Evolutionary conservation across 179 eudicot genomes (phyloP).

Genomic region (Pouteria campechiana): DNA sequence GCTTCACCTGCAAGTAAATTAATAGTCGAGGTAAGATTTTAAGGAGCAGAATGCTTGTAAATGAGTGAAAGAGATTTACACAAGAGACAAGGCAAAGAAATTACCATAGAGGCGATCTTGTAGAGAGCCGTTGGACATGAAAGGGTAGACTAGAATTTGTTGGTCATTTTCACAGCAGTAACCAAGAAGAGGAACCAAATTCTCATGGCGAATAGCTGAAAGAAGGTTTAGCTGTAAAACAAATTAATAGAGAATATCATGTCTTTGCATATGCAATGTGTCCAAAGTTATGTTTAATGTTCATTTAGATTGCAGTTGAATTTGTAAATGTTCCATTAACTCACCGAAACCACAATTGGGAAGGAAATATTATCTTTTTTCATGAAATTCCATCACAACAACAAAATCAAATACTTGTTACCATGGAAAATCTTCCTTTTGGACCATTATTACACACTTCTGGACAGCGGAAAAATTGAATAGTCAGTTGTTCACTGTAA

Average conservation of each 20-base stretch:
- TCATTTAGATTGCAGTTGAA: no score
- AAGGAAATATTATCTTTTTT: no score
- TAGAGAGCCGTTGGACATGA: slow-evolving; percentile 52
- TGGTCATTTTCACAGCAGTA: slow-evolving; percentile 50
- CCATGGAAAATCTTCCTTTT: no score
- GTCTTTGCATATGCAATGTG: no score
- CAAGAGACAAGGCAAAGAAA: background rate
- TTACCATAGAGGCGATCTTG: slow-evolving; percentile 52
- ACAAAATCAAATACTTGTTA: no score
- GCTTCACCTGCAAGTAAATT: slow-evolving; percentile 48
- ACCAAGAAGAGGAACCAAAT: slow-evolving; percentile 46
- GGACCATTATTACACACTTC: no score
- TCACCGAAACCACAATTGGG: no score
- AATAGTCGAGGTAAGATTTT: background rate
- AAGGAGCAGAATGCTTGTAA: background rate
- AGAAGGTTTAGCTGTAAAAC: slow-evolving; percentile 35
- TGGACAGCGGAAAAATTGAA: no score
- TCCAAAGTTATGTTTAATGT: no score
- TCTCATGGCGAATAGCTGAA: slow-evolving; percentile 41
- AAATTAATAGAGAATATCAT: slow-evolving; percentile 1
- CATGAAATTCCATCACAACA: no score
- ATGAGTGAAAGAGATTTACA: background rate
- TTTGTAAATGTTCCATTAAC: no score
- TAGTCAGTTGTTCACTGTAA: no score
- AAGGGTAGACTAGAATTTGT: slow-evolving; percentile 54